Conservation (phyloP, 805 yeast genomes). For the Maudiozyma bulderi region DNA sequence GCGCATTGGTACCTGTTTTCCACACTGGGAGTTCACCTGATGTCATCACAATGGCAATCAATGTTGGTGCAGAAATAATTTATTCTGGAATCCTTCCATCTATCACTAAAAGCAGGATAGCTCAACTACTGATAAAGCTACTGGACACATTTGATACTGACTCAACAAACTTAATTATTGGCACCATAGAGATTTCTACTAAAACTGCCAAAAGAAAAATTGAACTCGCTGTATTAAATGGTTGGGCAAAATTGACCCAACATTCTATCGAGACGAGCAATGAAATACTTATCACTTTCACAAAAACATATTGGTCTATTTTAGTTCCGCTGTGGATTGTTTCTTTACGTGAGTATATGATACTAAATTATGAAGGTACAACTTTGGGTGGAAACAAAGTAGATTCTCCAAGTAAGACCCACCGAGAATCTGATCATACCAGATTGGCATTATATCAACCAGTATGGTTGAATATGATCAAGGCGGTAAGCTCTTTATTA, state of each 20-base stretch:
- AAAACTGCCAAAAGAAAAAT: slow-evolving; percentile 41
- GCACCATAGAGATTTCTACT: slow-evolving; percentile 42
- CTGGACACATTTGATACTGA: slow-evolving; percentile 42
- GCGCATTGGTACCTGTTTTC: slow-evolving; percentile 85
- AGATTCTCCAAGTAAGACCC: not conserved
- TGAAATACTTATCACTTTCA: slow-evolving; percentile 38
- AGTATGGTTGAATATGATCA: slow-evolving; percentile 69
- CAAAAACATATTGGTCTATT: slow-evolving; percentile 46
- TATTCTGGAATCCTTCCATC: slow-evolving; percentile 47
- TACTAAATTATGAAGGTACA: slow-evolving; percentile 43
- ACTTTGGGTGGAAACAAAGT: slow-evolving; percentile 7
- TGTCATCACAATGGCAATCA: slow-evolving; percentile 67
- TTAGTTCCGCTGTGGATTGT: slow-evolving; percentile 75
- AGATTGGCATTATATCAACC: slow-evolving; percentile 31
- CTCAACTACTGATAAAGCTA: slow-evolving; percentile 55
- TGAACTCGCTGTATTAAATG: slow-evolving; percentile 51
- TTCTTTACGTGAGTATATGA: slow-evolving; percentile 63
- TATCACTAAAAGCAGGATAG: slow-evolving; percentile 42
- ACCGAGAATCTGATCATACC: slow-evolving; percentile 3
- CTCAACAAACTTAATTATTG: slow-evolving; percentile 37
- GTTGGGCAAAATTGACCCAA: slow-evolving; percentile 60
- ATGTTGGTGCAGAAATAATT: slow-evolving; percentile 67
- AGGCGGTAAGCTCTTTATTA: slow-evolving; percentile 60
- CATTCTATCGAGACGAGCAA: slow-evolving; percentile 20
- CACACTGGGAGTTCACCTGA: slow-evolving; percentile 59